Conservation (phyloP, 768 basidiomycete genomes). For the Suillus cothurnatus region DNA sequence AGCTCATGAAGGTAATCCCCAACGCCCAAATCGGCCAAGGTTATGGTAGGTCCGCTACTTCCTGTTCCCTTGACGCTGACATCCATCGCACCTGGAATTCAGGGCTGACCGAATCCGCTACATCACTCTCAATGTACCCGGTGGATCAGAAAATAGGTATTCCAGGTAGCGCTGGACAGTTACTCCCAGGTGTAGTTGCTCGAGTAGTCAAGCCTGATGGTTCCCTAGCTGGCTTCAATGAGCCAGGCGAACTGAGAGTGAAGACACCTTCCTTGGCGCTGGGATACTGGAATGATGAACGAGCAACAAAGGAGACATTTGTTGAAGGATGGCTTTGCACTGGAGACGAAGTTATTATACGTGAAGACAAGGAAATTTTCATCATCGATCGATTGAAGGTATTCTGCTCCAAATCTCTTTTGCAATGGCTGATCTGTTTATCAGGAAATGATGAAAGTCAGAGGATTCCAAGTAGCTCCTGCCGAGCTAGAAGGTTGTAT, state of each 20-base stretch:
- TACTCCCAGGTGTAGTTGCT: constrained; percentile 56
- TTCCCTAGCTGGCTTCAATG: constrained; percentile 51
- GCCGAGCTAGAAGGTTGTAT: constrained; percentile 72
- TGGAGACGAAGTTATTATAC: constrained; percentile 64
- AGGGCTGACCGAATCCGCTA: constrained; percentile 73
- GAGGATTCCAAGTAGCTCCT: constrained; percentile 75
- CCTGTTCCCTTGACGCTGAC: no score
- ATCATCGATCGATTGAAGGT: constrained; percentile 69
- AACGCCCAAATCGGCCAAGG: constrained; percentile 66
- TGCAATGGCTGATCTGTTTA: not conserved
- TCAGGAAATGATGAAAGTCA: constrained; percentile 71
- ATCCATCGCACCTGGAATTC: not conserved
- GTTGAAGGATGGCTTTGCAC: constrained; percentile 74
- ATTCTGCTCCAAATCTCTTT: not conserved
- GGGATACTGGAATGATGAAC: constrained; percentile 53
- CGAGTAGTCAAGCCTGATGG: constrained; percentile 63
- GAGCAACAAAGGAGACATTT: constrained; percentile 72
- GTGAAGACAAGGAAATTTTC: constrained; percentile 56
- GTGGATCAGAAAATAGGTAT: constrained; percentile 49
- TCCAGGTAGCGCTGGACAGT: constrained; percentile 50
- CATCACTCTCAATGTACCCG: constrained; percentile 52
- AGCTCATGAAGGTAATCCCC: constrained; percentile 49
- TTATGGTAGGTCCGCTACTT: constrained; percentile 44
- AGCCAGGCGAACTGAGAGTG: constrained; percentile 62
- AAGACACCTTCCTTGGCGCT: constrained; percentile 42